Base-by-base conservation (phyloP, 1,139 yeast genomes). In the Entelexis sorbosivorans region DNA sequence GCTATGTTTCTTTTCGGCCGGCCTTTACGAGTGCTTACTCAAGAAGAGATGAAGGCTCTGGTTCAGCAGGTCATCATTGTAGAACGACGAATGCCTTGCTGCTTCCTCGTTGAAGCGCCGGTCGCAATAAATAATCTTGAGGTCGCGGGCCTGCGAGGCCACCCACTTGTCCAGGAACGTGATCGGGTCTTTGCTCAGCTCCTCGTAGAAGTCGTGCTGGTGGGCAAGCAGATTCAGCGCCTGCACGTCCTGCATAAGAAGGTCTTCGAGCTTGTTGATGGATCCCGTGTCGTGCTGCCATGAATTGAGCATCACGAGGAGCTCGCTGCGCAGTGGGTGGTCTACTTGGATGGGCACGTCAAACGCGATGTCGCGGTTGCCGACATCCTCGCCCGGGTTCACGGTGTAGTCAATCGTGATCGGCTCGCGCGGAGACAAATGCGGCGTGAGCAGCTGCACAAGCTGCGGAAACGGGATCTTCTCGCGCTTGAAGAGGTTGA, bases 41-140 rank as follows among this genome's bases (percentile, higher is more conserved):
- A 87, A 70, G 60, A 88, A 73, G 50, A 87, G 71, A 58, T 84
- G 88, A 51, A 88, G 74, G 60, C 85, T 86, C 61, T 87, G 91
- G 59, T 77, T 76, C 52, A 88, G 72, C 61, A 84, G 70, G 55
- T 85, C 86, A 55, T 85, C 87, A 44, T 79, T 77, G 68, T 87
- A 89, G 66, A 83, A 88, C 38, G 81, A 77, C 8, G 95, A 79
- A 61, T 82, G 78, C 69, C 98, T 78, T 2, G 87, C 95, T 31
- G 79, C 73, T 64, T 91, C 97, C 67, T 89, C 97, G 63, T 85
- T 87, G 66, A 84, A 85, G 10, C 93, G 88, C 60, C 85, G 89
- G 65, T 89, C 96, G 32, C 93, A 86, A 60, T 82, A 76, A 58
- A 87, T 74, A 17, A 87, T 81, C 64, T 78, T 81, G 61, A 86